phyloP scores from a whole-genome alignment of 2,329 filamentous ascomycete species.

The Apiospora phragmitis region DNA sequence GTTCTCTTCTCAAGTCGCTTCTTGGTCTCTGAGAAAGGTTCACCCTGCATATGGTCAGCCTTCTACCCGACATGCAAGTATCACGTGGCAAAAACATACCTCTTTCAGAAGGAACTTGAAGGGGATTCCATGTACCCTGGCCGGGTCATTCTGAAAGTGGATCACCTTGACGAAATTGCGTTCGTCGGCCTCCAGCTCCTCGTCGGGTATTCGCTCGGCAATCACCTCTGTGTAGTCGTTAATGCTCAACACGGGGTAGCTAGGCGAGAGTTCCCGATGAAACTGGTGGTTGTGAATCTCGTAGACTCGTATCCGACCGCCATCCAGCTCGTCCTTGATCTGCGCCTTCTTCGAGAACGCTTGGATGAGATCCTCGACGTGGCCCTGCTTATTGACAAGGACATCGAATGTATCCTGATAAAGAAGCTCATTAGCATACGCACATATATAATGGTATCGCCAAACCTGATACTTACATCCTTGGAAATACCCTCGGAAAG shows the following conservation, averaged over 20 bases:
- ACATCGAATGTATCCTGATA: constrained; percentile 75
- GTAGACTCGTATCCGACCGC: constrained; percentile 74
- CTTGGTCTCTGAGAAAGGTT: constrained; percentile 88
- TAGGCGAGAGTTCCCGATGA: constrained; percentile 71
- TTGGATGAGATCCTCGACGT: constrained; percentile 74
- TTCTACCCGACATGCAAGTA: neutral
- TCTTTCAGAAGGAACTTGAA: constrained; percentile 88
- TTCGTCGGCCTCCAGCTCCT: constrained; percentile 61
- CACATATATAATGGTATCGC: neutral
- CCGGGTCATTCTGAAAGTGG: constrained; percentile 90
- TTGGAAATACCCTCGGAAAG: constrained; percentile 89
- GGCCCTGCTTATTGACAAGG: constrained; percentile 84
- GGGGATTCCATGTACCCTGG: constrained; percentile 80
- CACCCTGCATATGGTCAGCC: constrained; percentile 54
- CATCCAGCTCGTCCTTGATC: constrained; percentile 70
- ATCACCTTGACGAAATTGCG: constrained; percentile 73
- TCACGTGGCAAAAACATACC: constrained; percentile 48
- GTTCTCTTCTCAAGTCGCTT: constrained; percentile 91
- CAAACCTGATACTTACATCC: constrained; percentile 58
- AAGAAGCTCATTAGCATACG: neutral
- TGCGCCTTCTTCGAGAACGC: constrained; percentile 79
- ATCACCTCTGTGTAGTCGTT: constrained; percentile 84
- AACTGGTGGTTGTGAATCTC: constrained; percentile 83
- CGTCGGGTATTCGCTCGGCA: constrained; percentile 77
- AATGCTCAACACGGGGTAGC: constrained; percentile 75